Evolutionary conservation across 1,139 yeast genomes (phyloP).

Genomic region (Geotrichum phurueaensis): DNA sequence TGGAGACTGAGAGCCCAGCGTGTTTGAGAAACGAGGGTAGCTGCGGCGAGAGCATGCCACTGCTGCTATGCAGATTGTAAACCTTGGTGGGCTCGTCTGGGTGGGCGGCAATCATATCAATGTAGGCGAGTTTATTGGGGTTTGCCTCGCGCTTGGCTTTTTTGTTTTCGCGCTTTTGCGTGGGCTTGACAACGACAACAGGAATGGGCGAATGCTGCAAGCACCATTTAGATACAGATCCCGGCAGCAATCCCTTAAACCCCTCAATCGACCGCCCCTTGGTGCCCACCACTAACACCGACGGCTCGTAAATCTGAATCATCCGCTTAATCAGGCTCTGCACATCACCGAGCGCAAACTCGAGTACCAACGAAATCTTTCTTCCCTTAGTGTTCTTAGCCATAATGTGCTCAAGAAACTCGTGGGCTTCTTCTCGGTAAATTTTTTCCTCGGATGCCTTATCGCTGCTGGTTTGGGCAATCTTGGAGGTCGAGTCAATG

Average conservation of each 20-base stretch:
- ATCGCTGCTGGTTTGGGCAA: slow-evolving; percentile 23
- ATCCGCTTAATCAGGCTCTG: slow-evolving; percentile 50
- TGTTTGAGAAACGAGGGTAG: slow-evolving; percentile 18
- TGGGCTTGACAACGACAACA: slow-evolving; percentile 60
- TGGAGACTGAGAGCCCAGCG: neutral
- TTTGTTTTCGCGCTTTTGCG: slow-evolving; percentile 37
- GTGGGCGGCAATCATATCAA: slow-evolving; percentile 15
- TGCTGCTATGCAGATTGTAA: slow-evolving; percentile 22
- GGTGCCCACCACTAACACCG: slow-evolving; percentile 61
- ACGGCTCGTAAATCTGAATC: slow-evolving; percentile 54
- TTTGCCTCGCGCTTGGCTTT: slow-evolving; percentile 35
- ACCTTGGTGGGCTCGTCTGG: slow-evolving; percentile 16
- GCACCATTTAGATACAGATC: slow-evolving; percentile 51
- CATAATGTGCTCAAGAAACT: slow-evolving; percentile 42
- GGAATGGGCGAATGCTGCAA: slow-evolving; percentile 64
- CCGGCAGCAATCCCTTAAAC: slow-evolving; percentile 44
- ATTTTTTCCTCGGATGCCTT: slow-evolving; percentile 34
- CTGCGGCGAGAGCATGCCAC: slow-evolving; percentile 18
- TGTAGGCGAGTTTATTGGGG: slow-evolving; percentile 22
- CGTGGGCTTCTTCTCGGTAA: slow-evolving; percentile 38
- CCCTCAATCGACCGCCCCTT: slow-evolving; percentile 42
- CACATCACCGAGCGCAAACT: slow-evolving; percentile 58
- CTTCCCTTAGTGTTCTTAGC: slow-evolving; percentile 37
- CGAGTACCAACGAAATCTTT: slow-evolving; percentile 47
- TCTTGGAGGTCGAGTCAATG: slow-evolving; percentile 39